A percentile compares a stretch with the other conserved stretches of the same genome.
These are phyloP conservation scores for Albugo laibachii DNA, from an alignment of 352 stramenopile genomes.

Conservation along the genomic window DNA sequence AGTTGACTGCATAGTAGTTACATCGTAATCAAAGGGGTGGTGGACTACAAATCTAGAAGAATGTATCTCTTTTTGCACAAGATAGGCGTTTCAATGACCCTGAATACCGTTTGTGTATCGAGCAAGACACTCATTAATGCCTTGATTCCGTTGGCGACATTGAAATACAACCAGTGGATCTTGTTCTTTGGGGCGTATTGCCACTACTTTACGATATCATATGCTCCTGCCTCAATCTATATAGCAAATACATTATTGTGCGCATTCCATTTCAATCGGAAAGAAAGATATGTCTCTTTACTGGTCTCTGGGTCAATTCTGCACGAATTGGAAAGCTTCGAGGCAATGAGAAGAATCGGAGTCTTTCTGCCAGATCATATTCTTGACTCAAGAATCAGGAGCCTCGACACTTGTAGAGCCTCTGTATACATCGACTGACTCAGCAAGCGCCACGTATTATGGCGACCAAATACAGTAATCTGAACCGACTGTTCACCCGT, in stretches of 20 bases:
- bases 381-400: too few species aligned
- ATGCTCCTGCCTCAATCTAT: constrained; percentile 66
- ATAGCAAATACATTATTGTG: not conserved
- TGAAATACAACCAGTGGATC: constrained; percentile 47
- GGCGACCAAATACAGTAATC: too few species aligned
- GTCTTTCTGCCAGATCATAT: too few species aligned
- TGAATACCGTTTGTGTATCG: constrained; percentile 63
- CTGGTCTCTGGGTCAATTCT: constrained; percentile 57
- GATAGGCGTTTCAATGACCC: constrained; percentile 47
- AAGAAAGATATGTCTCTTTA: constrained; percentile 54
- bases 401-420: too few species aligned
- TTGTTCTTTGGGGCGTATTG: constrained; percentile 38
- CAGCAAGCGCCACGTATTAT: too few species aligned
- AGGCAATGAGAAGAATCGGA: too few species aligned
- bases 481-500: too few species aligned
- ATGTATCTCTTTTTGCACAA: constrained; percentile 33
- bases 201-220: constrained; percentile 59
- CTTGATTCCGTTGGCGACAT: constrained; percentile 47
- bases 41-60: too few species aligned
- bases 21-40: too few species aligned
- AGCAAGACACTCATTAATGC: constrained; percentile 58
- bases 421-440: too few species aligned
- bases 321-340: too few species aligned
- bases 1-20: too few species aligned
- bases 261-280: constrained; percentile 59